Evolutionary conservation across 2,329 filamentous ascomycete species (phyloP), one percentile per base, ranked within the genome.

Genomic region (Aspergillus nomiae): DNA sequence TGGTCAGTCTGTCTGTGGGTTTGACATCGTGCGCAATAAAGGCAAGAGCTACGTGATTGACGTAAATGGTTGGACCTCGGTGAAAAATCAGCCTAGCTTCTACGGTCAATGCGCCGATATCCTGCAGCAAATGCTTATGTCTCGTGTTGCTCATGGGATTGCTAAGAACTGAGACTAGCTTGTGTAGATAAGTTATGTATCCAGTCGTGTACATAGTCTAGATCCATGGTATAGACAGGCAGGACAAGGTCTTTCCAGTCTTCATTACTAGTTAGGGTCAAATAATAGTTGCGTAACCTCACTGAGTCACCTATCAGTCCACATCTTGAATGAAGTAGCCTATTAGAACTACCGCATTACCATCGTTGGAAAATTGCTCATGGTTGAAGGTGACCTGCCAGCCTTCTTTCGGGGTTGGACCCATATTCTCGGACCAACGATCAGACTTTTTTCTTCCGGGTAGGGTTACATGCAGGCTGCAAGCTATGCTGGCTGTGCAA

Each of bases 11-110:
- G 92, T 97, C 3, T 97, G 94, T 73, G 94, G 94, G 0, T 97
- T 97, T 70, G 94, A 97, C 75, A 82, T 97, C 45, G 81, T 97
- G 57, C 87, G 94, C 32, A 91, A 91, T 10, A 88, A 87, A 53
- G 91, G 91, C 19, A 91, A 92, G 75, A 96, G 92, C 74, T 97
- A 92, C 77, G 94, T 97, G 55, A 97, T 97, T 68, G 94, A 97
- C 72, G 94, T 97, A 69, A 97, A 97, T 75, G 94, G 94, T 9
- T 97, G 94, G 94, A 97, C 92, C 73, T 97, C 97, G 71, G 94
- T 97, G 75, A 97, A 97, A 76, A 94, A 97, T 75, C 97, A 97
- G 70, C 92, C 96, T 65, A 92, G 94, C 60, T 97, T 97, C 77
- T 97, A 97, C 75, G 90, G 96, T 70, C 90, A 92, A 71, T 93